Percentiles rank a stretch among this genome's conserved stretches.
These are phyloP conservation scores for Juncus effusus DNA, from an alignment of 176 grass and related monocot genomes.

Conservation along the genomic window DNA sequence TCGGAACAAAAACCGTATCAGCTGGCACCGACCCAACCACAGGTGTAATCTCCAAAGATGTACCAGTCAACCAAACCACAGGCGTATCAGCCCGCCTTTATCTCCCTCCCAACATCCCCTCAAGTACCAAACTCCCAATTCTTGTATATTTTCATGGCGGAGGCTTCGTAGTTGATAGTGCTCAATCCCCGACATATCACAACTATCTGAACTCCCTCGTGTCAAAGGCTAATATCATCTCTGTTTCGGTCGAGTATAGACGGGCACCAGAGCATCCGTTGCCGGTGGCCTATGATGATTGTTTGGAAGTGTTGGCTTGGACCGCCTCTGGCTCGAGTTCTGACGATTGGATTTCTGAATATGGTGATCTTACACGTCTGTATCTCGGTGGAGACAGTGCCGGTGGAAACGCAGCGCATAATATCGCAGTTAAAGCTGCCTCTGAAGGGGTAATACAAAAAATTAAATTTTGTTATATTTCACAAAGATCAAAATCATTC, in stretches of 20 bases:
- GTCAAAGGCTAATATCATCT: conserved; percentile 27
- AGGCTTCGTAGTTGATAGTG: conserved; percentile 41
- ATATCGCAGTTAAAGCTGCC: conserved; percentile 29
- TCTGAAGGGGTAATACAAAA: neutral
- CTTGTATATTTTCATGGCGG: conserved; percentile 63
- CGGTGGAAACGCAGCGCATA: conserved; percentile 58
- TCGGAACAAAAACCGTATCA: conserved; percentile 15
- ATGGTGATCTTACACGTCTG: conserved; percentile 44
- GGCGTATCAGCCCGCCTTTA: conserved; percentile 28
- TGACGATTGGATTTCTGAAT: conserved; percentile 44
- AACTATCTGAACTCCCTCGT: conserved; percentile 40
- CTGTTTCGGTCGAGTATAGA: conserved; percentile 55
- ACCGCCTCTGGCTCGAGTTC: conserved; percentile 9
- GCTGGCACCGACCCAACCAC: conserved; percentile 21
- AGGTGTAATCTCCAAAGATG: conserved; percentile 28
- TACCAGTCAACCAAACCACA: conserved; percentile 13
- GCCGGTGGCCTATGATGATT: conserved; percentile 51
- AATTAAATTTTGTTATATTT: too few relatives aligned
- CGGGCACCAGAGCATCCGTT: conserved; percentile 60
- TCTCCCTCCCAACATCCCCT: conserved; percentile 10
- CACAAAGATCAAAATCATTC: too few relatives aligned
- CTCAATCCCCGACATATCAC: conserved; percentile 9
- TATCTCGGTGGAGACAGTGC: conserved; percentile 62
- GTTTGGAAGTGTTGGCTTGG: conserved; percentile 50
- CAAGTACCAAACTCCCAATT: conserved; percentile 25